These are phyloP conservation scores for Boletus rubescentipes DNA, from an alignment of 768 basidiomycete species.

Conservation along the genomic window DNA sequence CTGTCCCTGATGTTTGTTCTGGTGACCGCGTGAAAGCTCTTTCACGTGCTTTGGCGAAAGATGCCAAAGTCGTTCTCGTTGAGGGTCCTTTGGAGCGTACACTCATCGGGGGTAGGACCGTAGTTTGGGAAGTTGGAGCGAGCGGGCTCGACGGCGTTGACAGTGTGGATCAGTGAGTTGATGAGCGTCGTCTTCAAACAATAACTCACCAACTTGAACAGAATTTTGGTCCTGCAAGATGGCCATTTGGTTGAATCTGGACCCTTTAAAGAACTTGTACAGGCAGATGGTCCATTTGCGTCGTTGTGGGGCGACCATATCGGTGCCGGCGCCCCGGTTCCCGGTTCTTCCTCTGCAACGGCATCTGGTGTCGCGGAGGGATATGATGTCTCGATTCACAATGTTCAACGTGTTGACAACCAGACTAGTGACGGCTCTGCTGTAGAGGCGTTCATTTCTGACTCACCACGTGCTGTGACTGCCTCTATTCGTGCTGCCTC, in stretches of 20 bases:
- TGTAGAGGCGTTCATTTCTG: background rate
- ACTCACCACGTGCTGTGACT: conserved; percentile 17
- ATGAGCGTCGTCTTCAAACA: background rate
- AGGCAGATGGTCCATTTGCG: conserved; percentile 70
- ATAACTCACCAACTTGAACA: conserved; percentile 28
- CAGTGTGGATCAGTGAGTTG: conserved; percentile 57
- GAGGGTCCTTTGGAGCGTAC: conserved; percentile 26
- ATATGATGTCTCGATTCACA: conserved; percentile 25
- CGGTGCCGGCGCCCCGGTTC: conserved; percentile 48
- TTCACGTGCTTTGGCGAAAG: conserved; percentile 25
- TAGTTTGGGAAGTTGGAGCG: conserved; percentile 29
- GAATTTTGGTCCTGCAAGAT: conserved; percentile 89
- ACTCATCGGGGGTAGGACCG: conserved; percentile 19
- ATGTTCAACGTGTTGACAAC: conserved; percentile 14
- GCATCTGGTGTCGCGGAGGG: conserved; percentile 27
- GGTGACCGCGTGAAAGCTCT: conserved; percentile 24
- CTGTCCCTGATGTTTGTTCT: conserved; percentile 78
- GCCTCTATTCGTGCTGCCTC: conserved; percentile 20
- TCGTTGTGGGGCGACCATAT: conserved; percentile 89
- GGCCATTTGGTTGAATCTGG: conserved; percentile 87
- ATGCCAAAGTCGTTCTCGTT: conserved; percentile 25
- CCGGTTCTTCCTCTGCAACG: conserved; percentile 29
- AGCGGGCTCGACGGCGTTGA: conserved; percentile 45
- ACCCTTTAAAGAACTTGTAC: conserved; percentile 73
- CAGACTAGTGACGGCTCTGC: conserved; percentile 23